Percentiles rank a stretch among this genome's conserved stretches.
These are phyloP conservation scores for Hypsizygus marmoreus DNA, from an alignment of 768 basidiomycete species.

Conservation along the genomic window DNA sequence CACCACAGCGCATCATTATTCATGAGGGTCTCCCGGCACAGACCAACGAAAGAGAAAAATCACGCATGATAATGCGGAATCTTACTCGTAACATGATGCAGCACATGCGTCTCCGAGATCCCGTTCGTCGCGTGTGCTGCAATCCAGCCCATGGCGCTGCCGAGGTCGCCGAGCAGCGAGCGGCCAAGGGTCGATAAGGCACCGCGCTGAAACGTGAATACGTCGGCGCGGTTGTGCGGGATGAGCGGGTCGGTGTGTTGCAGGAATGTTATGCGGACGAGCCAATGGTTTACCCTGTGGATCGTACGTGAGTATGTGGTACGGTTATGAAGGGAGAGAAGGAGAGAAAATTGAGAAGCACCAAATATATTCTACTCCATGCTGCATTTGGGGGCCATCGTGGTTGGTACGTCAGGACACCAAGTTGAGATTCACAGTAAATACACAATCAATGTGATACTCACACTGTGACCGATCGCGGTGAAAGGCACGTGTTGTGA, in stretches of 20 bases:
- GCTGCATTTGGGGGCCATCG: too few species aligned
- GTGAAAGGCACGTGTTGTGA: too few species aligned
- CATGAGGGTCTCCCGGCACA: conserved; percentile 21
- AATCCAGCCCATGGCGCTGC: conserved; percentile 68
- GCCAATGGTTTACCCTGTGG: conserved; percentile 49
- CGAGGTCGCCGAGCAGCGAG: conserved; percentile 54
- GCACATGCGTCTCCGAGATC: conserved; percentile 80
- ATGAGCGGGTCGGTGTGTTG: conserved; percentile 63
- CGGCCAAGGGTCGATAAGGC: conserved; percentile 61
- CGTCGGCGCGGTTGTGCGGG: conserved; percentile 54
- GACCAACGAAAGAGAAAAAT: conserved; percentile 15
- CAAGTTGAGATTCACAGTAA: too few species aligned
- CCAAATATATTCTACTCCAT: too few species aligned
- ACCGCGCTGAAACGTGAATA: conserved; percentile 58
- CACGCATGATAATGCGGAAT: conserved; percentile 83
- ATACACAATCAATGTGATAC: too few species aligned
- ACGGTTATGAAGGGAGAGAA: too few species aligned
- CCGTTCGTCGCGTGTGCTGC: conserved; percentile 73
- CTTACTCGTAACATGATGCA: conserved; percentile 79
- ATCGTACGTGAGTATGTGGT: too few species aligned
- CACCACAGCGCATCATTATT: too few species aligned
- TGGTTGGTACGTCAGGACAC: too few species aligned
- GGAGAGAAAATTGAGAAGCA: too few species aligned
- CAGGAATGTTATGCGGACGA: conserved; percentile 57
- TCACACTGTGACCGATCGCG: too few species aligned